Conservation (phyloP, 306 rosid species). For the Astragalus glycyphyllos region DNA sequence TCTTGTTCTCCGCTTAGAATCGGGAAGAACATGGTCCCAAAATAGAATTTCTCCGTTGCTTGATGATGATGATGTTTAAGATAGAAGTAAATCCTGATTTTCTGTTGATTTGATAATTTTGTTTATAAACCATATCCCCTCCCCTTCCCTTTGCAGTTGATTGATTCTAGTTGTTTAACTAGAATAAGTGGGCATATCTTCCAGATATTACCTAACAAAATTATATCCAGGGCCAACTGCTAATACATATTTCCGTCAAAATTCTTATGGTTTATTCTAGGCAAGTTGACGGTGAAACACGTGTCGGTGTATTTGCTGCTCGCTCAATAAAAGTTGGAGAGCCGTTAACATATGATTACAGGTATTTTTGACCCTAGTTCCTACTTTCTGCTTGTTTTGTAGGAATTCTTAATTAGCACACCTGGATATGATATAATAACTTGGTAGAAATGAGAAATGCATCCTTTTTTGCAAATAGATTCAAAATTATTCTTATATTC, state of each 20-base stretch:
- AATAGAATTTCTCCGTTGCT: no score
- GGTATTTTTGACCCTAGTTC: slow-evolving; percentile 51
- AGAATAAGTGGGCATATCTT: slow-evolving; percentile 12
- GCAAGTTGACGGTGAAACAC: slow-evolving; percentile 95
- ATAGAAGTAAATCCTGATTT: neutral
- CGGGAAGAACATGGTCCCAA: no score
- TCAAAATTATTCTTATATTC: neutral
- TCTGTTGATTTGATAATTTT: no score
- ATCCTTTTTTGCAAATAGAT: slow-evolving; percentile 17
- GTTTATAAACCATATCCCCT: no score
- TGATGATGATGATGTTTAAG: no score
- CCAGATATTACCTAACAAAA: slow-evolving; percentile 8
- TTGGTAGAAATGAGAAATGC: neutral
- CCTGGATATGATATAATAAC: neutral
- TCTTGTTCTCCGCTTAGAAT: neutral
- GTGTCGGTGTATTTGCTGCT: slow-evolving; percentile 83
- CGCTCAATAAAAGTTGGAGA: slow-evolving; percentile 80
- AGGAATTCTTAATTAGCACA: neutral
- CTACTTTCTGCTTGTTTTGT: slow-evolving; percentile 5
- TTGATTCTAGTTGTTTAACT: neutral
- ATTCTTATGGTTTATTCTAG: slow-evolving; percentile 52
- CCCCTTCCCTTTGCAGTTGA: no score
- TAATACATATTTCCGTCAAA: slow-evolving; percentile 30
- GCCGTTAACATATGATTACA: slow-evolving; percentile 86
- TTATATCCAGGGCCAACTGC: neutral